Evolutionary conservation across 139 green algal species (phyloP).

Genomic region (Chlamydomonas sp.): DNA sequence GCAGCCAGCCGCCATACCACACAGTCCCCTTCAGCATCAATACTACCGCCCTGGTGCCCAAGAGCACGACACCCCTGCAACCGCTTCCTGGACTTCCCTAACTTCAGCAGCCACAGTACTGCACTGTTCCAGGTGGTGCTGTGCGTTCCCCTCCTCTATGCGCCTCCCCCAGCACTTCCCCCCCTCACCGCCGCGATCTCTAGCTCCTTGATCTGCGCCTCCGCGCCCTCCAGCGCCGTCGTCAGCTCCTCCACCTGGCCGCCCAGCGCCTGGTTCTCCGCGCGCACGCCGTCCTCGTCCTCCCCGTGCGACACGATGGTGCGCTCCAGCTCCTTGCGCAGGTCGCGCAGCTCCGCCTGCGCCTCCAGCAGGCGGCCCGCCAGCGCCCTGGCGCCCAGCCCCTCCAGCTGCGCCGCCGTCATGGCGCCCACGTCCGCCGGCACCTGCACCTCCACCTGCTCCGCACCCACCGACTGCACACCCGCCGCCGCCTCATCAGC

Average conservation of each 20-base stretch:
- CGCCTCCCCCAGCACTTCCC: neutral
- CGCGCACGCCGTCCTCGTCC: neutral
- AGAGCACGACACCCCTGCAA: neutral
- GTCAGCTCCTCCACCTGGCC: neutral
- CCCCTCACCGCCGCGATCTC: slow-evolving; percentile 3
- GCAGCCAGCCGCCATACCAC: neutral
- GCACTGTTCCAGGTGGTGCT: neutral
- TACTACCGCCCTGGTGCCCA: neutral
- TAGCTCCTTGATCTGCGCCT: neutral
- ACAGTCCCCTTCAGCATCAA: neutral
- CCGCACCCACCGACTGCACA: neutral
- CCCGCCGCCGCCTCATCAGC: neutral
- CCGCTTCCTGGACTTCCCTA: slow-evolving; percentile 13
- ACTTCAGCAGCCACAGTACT: neutral
- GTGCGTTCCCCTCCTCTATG: neutral
- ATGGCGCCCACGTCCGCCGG: neutral
- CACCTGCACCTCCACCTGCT: neutral
- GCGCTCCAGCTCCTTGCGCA: slow-evolving; percentile 32
- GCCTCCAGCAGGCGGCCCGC: slow-evolving; percentile 14
- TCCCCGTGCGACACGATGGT: slow-evolving; percentile 6
- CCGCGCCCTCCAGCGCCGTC: neutral
- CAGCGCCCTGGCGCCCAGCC: slow-evolving; percentile 14
- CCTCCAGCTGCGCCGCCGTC: slow-evolving; percentile 10
- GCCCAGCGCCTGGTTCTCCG: neutral
- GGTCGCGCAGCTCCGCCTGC: neutral